These are phyloP conservation scores for Cryptococcus maquisensis DNA, from an alignment of 1,284 basidiomycete genomes.

Conservation along the genomic window DNA sequence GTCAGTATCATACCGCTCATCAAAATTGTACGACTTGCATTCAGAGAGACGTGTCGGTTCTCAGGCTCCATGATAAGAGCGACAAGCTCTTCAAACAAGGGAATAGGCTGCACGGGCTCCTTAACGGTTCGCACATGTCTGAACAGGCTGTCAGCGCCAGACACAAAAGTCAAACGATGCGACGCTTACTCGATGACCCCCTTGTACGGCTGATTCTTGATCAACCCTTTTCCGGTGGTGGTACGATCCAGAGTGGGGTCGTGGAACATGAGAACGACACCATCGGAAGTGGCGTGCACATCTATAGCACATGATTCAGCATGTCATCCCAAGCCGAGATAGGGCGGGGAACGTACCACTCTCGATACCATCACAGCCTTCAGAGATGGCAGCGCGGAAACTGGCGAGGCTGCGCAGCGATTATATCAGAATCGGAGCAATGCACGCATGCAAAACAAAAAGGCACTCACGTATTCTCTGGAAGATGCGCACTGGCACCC, in stretches of 20 bases:
- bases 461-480: conserved; percentile 46
- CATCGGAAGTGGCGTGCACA: conserved; percentile 89
- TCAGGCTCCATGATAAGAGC: conserved; percentile 79
- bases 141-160: not conserved
- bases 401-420: conserved; percentile 63
- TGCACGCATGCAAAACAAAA: conserved; percentile 6
- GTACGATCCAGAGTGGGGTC: conserved; percentile 66
- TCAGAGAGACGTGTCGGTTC: conserved; percentile 77
- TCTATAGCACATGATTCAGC: conserved; percentile 56
- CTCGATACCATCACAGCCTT: conserved; percentile 92
- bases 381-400: conserved; percentile 85
- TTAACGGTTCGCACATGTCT: conserved; percentile 71
- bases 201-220: conserved; percentile 50
- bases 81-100: conserved; percentile 77
- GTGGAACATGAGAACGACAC: conserved; percentile 93
- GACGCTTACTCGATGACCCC: conserved; percentile 45
- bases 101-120: conserved; percentile 78
- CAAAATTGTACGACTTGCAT: conserved; percentile 50
- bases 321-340: not conserved
- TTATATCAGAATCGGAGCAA: not conserved
- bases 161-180: no score
- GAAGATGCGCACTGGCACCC: conserved; percentile 62
- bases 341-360: conserved; percentile 49
- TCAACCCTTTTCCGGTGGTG: conserved; percentile 55
- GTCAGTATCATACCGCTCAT: not conserved